A percentile compares a stretch with the other conserved stretches of the same genome.
Evolutionary conservation across 176 grass and related monocot genomes (phyloP).

Genomic region (Oryza meyeriana): DNA sequence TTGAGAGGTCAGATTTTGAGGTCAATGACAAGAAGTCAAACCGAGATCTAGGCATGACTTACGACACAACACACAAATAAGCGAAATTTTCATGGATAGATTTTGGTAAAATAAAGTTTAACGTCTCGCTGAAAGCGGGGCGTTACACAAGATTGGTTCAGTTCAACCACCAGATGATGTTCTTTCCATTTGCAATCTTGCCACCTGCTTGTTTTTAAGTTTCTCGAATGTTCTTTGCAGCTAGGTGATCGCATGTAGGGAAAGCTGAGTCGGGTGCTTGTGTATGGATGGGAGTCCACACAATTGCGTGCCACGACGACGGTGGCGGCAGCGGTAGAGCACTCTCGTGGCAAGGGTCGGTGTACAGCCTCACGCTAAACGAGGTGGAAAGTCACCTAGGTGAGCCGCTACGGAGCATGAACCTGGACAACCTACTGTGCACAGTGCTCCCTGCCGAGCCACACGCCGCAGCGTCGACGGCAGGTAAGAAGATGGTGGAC

Average conservation of each 20-base stretch:
- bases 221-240: background rate
- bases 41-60: too few species aligned
- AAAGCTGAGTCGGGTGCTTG: background rate
- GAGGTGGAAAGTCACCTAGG: slow-evolving; percentile 78
- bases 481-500: slow-evolving; percentile 71
- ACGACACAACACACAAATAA: too few species aligned
- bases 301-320: slow-evolving; percentile 63
- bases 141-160: background rate
- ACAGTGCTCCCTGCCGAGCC: slow-evolving; percentile 41
- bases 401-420: slow-evolving; percentile 81
- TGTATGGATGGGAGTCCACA: slow-evolving; percentile 63
- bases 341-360: slow-evolving; percentile 52
- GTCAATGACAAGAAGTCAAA: too few species aligned
- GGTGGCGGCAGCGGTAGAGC: slow-evolving; percentile 19
- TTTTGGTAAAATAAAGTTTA: too few species aligned
- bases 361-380: slow-evolving; percentile 76
- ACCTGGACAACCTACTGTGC: slow-evolving; percentile 75
- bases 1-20: too few species aligned
- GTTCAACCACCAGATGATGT: background rate
- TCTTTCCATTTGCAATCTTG: slow-evolving; percentile 12
- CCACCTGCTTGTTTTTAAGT: background rate
- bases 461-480: background rate
- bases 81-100: too few species aligned
- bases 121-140: too few species aligned
- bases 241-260: background rate